A percentile compares a stretch with the other conserved stretches of the same genome.
Conservation (phyloP, 495 filamentous ascomycete genomes). For the Thermochaetoides thermophila region DNA sequence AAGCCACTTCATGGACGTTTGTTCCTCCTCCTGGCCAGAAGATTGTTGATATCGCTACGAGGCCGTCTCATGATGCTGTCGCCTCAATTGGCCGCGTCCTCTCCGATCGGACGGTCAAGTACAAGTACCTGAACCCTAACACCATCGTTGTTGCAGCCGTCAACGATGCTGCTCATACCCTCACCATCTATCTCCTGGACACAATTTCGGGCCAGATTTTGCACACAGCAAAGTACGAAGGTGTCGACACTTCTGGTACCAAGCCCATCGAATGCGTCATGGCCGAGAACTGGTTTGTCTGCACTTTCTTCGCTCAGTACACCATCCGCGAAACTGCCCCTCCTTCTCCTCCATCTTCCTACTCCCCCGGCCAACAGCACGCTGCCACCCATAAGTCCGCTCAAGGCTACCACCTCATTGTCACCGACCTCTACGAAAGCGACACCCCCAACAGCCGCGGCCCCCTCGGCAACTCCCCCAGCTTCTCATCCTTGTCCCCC, state of each 20-base stretch:
- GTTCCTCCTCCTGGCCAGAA: slow-evolving; percentile 47
- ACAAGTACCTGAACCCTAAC: slow-evolving; percentile 94
- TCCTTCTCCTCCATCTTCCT: too few species aligned
- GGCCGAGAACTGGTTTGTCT: slow-evolving; percentile 91
- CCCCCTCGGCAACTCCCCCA: slow-evolving; percentile 46
- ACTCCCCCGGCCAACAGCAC: too few species aligned
- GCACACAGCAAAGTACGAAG: slow-evolving; percentile 50
- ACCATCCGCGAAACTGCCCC: slow-evolving; percentile 31
- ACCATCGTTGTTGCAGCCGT: slow-evolving; percentile 62
- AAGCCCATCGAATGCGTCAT: slow-evolving; percentile 64
- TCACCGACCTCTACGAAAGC: slow-evolving; percentile 85
- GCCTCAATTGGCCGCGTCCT: slow-evolving; percentile 92
- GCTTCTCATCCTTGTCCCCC: slow-evolving; percentile 58
- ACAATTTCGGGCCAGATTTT: slow-evolving; percentile 71
- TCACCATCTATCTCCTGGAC: slow-evolving; percentile 71
- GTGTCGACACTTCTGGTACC: slow-evolving; percentile 57
- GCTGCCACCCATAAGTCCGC: too few species aligned
- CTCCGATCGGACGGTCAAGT: slow-evolving; percentile 78
- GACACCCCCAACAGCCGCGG: slow-evolving; percentile 72
- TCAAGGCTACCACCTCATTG: slow-evolving; percentile 74
- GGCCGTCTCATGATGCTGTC: slow-evolving; percentile 68
- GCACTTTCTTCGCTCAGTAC: slow-evolving; percentile 64
- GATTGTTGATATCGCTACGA: slow-evolving; percentile 48
- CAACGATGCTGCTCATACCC: slow-evolving; percentile 37
- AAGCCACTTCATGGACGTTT: slow-evolving; percentile 60